Conservation (phyloP, 2,329 filamentous ascomycete species). For the Aureobasidium lini region DNA sequence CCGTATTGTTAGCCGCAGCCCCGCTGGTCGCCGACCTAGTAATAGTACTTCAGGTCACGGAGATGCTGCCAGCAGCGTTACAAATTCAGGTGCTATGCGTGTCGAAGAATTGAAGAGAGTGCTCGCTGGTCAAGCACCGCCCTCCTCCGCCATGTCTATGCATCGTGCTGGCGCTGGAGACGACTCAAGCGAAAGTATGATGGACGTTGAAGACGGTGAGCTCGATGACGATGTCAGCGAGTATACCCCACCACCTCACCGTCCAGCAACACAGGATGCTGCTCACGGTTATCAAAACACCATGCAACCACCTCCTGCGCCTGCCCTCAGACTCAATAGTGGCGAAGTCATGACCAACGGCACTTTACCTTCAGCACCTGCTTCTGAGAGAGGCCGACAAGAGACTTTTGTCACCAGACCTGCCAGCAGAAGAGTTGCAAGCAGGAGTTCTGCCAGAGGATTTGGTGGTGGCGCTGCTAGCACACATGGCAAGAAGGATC, state of each 20-base stretch:
- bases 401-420: not conserved
- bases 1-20: not conserved
- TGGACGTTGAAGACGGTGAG: conserved; percentile 28
- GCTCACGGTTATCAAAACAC: not conserved
- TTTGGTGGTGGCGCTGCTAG: not conserved
- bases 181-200: conserved; percentile 59
- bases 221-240: conserved; percentile 4
- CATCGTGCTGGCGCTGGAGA: conserved; percentile 36
- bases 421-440: conserved; percentile 1
- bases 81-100: conserved; percentile 37
- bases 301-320: not conserved
- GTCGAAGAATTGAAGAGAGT: conserved; percentile 42
- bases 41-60: conserved; percentile 20
- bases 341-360: conserved; percentile 7
- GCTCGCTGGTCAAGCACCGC: conserved; percentile 30
- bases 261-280: not conserved
- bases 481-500: conserved; percentile 4
- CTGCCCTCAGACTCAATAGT: conserved; percentile 10
- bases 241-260: not conserved
- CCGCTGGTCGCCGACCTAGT: conserved; percentile 30
- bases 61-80: conserved; percentile 31
- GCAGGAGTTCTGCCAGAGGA: conserved; percentile 5
- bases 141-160: not conserved
- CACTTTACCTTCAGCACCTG: not conserved
- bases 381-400: not conserved